Conservation (phyloP, 108 stramenopile species). For the Skeletonema grethae region DNA sequence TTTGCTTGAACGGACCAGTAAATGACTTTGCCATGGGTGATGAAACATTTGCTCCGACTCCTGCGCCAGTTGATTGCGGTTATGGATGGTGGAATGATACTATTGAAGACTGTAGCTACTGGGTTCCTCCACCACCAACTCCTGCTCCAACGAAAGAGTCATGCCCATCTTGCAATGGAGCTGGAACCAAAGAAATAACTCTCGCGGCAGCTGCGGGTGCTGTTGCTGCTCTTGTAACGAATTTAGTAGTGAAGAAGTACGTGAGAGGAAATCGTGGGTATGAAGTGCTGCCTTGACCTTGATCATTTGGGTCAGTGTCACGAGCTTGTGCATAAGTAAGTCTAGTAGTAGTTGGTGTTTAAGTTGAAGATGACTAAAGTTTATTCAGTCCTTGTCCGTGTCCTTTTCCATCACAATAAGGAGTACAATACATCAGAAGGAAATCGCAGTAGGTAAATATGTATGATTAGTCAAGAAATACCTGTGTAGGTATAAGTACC, state of each 20-base stretch:
- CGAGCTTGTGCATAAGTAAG: not conserved
- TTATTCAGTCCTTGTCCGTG: too few relatives aligned
- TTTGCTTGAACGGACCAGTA: slow-evolving; percentile 72
- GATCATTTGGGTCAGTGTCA: too few relatives aligned
- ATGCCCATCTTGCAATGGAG: slow-evolving; percentile 17
- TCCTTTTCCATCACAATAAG: too few relatives aligned
- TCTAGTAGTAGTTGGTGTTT: too few relatives aligned
- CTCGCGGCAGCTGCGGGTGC: slow-evolving; percentile 75
- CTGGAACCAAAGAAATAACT: slow-evolving; percentile 57
- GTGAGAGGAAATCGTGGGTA: slow-evolving; percentile 28
- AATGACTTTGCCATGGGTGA: slow-evolving; percentile 78
- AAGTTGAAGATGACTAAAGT: too few relatives aligned
- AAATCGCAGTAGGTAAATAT: too few relatives aligned
- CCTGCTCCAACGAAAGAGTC: slow-evolving; percentile 37
- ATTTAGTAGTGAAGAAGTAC: slow-evolving; percentile 46
- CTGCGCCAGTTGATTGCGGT: slow-evolving; percentile 79
- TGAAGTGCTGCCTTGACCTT: slow-evolving; percentile 10
- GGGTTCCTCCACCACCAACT: slow-evolving; percentile 69
- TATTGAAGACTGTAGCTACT: slow-evolving; percentile 68
- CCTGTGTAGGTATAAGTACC: too few relatives aligned
- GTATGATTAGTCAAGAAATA: too few relatives aligned
- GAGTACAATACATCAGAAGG: too few relatives aligned
- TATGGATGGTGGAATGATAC: slow-evolving; percentile 80
- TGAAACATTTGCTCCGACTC: slow-evolving; percentile 67
- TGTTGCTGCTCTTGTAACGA: slow-evolving; percentile 92